Base-by-base conservation (phyloP, 1,284 basidiomycete species). In the Xanthoconium separans region DNA sequence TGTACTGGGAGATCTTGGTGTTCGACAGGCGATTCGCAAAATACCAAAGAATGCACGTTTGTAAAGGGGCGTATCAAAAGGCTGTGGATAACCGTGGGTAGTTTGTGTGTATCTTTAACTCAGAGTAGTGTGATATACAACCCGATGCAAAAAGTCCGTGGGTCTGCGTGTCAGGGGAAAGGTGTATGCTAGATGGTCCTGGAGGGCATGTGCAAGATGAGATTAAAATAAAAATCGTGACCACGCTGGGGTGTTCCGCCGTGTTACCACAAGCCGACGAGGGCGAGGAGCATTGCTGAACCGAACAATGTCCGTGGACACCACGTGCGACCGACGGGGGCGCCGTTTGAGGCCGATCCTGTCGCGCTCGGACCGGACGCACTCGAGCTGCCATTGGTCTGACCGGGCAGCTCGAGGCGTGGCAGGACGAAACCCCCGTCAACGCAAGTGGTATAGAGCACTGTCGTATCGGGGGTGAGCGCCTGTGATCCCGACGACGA, bases 11-110 rank as follows among this genome's bases (percentile, higher is more conserved):
- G 84, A 86, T 58, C 72, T 86, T 24, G 84, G 84, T 36, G 83
- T 86, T 39, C 75, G 84, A n/a, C 84, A 86, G 62, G 84, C 83
- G 3, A 73, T 86, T 62, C 84, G 79, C 66, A 84, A 81, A 70
- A 85, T 86, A 78, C 84, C 84, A 4, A 73, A 71, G 39, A 71
- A 75, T 51, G 77, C 76, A 11, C 73, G 79, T 47, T 62, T 85
- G 46, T 85, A 56, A 67, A 47, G 6, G 40, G 46, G 16, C 12
- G 39, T 44, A 46, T 48, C 15, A 18, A 3, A 24, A 46, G 46
- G 22, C 9, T 40, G 11, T 13, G 9, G 6, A 48, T 29, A 42
- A 34, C n/a, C 13, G 9, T 29, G 9, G 33, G 10, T 31, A 37
- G 43, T 16, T 37, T 16, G 10, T 16, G 11, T 47, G 29, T 58